Base-by-base conservation (phyloP, 352 stramenopile species). In the Elongisporangium prolatum region DNA sequence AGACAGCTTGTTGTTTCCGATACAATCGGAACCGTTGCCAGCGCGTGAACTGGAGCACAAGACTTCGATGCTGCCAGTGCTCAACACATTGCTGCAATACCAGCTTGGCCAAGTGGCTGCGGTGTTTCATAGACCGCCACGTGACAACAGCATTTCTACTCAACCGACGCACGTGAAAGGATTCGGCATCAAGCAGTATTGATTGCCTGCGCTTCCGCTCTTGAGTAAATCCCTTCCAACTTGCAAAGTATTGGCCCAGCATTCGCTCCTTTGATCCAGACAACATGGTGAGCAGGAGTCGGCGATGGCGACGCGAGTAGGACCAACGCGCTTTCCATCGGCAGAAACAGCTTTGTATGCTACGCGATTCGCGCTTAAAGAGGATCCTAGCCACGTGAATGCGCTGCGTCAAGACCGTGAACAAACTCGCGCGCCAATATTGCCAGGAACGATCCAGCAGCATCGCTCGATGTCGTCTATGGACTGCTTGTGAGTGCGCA, bases 311-410 rank as follows among this genome's bases (percentile, higher is more conserved):
- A 24, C 65, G 72, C 1, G 65, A 66, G 44, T 77, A 50, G 0
- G 11, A 49, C 73, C 65, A 82, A 0, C 47, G 63, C 11, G 63
- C 52, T 56, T 77, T 80, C 73, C 73, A 82, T 2, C 44, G 55
- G 8, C 67, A 54, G 20, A 82, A 82, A 21, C 28, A 68, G 10
- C 25, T 49, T 5, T 63, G 54, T 8, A 75, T 20, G 6, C 65
- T 65, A 48, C 62, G 50, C 37, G 53, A 52, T 47, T 75, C 61
- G 65, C 72, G 72, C 22, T 48, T 70, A n/a, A 21, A 65, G 13
- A 71, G 14, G 22, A 64, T 70, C 0, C 7, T 48, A 4, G 52
- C 49, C 2, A 77, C 53, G 10, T 44, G 34, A 44, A 9, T 44
- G 34, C 34, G 34, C 34, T 44, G 34, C 11, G 34, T 48, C 28